Evolutionary conservation across 768 basidiomycete species (phyloP).

Genomic region (Panaeolus cyanescens): DNA sequence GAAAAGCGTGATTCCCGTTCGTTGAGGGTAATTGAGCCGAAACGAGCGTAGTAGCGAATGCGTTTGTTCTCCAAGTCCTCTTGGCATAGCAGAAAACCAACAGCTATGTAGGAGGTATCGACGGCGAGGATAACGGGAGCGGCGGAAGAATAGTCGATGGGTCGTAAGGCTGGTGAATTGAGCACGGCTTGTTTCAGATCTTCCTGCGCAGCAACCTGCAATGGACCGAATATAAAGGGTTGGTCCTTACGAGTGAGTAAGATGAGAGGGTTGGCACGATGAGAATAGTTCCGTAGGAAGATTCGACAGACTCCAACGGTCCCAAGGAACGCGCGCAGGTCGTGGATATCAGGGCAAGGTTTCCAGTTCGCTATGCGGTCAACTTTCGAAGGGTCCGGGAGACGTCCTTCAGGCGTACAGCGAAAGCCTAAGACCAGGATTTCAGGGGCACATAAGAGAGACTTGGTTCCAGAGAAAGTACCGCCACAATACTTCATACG

Average conservation of each 20-base stretch:
- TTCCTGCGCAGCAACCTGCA: constrained; percentile 13
- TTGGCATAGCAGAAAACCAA: constrained; percentile 29
- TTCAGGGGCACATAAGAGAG: constrained; percentile 13
- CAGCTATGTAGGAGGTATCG: constrained; percentile 30
- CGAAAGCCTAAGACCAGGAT: constrained; percentile 22
- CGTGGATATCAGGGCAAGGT: constrained; percentile 13
- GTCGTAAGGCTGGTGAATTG: constrained; percentile 29
- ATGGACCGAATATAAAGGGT: constrained; percentile 27
- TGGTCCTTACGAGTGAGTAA: constrained; percentile 18
- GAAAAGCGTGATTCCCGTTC: constrained; percentile 20
- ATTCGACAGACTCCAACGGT: constrained; percentile 22
- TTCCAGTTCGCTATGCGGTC: constrained; percentile 26
- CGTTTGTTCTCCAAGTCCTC: constrained; percentile 16
- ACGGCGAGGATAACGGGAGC: constrained; percentile 30
- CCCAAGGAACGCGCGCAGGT: constrained; percentile 31
- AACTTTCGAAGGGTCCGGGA: constrained; percentile 25
- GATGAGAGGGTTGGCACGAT: constrained; percentile 12
- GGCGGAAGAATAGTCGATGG: constrained; percentile 25
- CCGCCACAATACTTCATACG: no score
- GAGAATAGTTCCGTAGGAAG: constrained; percentile 25
- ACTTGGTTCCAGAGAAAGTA: constrained; percentile 30
- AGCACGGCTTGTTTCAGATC: no score
- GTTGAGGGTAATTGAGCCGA: constrained; percentile 15
- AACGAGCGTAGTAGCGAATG: constrained; percentile 26
- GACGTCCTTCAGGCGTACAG: constrained; percentile 27